A percentile compares a stretch with the other conserved stretches of the same genome.
These are phyloP conservation scores for Claviceps lovelessii DNA, from an alignment of 2,329 filamentous ascomycete genomes.

Conservation along the genomic window DNA sequence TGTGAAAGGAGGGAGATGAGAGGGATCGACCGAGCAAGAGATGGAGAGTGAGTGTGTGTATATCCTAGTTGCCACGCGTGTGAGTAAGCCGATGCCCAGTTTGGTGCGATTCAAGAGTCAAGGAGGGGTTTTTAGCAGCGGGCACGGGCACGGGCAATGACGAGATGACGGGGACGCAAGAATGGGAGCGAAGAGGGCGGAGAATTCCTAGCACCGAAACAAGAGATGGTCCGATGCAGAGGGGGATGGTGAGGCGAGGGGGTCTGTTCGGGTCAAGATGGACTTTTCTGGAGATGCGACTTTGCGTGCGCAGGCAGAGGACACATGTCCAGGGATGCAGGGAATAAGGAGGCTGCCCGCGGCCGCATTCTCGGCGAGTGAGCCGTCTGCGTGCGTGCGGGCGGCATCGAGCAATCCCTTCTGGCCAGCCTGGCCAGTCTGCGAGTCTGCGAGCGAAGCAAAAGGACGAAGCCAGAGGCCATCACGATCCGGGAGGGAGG, in stretches of 20 bases:
- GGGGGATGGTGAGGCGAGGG: neutral
- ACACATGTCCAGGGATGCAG: slow-evolving; percentile 12
- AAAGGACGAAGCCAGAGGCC: neutral
- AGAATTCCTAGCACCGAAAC: neutral
- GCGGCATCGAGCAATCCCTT: neutral
- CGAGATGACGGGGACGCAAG: neutral
- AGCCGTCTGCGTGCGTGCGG: slow-evolving; percentile 4
- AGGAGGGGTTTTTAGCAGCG: slow-evolving; percentile 11
- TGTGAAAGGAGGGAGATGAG: neutral
- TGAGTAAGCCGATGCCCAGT: slow-evolving; percentile 11
- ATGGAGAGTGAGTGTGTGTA: slow-evolving; percentile 5
- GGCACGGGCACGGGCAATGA: slow-evolving; percentile 2
- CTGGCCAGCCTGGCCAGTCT: neutral
- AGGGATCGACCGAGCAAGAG: slow-evolving; percentile 5
- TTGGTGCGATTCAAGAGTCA: neutral
- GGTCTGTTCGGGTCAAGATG: neutral
- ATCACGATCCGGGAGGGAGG: neutral
- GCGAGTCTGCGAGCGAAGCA: neutral
- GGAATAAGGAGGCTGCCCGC: slow-evolving; percentile 1
- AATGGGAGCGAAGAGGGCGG: too few species aligned
- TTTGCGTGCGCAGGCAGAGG: slow-evolving; percentile 10
- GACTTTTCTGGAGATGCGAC: slow-evolving; percentile 3
- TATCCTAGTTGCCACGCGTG: slow-evolving; percentile 18
- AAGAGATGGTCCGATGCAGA: neutral
- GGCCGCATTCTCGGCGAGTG: slow-evolving; percentile 9